Evolutionary conservation across 2,329 filamentous ascomycete genomes (phyloP).

Genomic region (Ceratocystiopsis brevicomis): DNA sequence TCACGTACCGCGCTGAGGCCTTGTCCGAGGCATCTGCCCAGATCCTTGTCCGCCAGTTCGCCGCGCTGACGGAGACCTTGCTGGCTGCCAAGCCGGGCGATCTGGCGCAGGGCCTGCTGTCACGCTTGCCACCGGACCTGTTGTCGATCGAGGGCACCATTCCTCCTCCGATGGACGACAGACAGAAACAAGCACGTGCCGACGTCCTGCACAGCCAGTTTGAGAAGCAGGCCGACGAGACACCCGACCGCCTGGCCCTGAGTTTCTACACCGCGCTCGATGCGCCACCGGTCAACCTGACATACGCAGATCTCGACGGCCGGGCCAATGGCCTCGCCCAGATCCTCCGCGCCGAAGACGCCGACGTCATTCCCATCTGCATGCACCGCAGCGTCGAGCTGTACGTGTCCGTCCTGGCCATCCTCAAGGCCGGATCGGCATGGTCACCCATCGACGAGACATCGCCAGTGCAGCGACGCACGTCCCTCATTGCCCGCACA

Average conservation of each 20-base stretch:
- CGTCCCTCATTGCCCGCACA: conserved; percentile 19
- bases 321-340: conserved; percentile 16
- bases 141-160: conserved; percentile 1
- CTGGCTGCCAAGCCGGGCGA: conserved; percentile 5
- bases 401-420: conserved; percentile 33
- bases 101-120: conserved; percentile 4
- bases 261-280: conserved; percentile 11
- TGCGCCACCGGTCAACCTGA: conserved; percentile 12
- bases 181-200: conserved; percentile 6
- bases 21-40: conserved; percentile 8
- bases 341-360: conserved; percentile 9
- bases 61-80: conserved; percentile 6
- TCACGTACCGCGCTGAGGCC: conserved; percentile 6
- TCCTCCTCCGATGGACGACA: neutral
- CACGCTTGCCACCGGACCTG: conserved; percentile 5
- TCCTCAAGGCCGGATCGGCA: conserved; percentile 38
- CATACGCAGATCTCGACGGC: conserved; percentile 18
- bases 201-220: conserved; percentile 11
- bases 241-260: conserved; percentile 6
- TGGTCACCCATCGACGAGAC: conserved; percentile 36
- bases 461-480: conserved; percentile 19
- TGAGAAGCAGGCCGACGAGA: conserved; percentile 9
- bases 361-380: conserved; percentile 17
- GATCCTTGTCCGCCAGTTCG: conserved; percentile 9
- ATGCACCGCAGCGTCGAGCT: conserved; percentile 19